Percentiles rank a stretch among this genome's conserved stretches.
phyloP scores from a whole-genome alignment of 2,329 filamentous ascomycete genomes.

The Atkinsonella hypoxylon region DNA sequence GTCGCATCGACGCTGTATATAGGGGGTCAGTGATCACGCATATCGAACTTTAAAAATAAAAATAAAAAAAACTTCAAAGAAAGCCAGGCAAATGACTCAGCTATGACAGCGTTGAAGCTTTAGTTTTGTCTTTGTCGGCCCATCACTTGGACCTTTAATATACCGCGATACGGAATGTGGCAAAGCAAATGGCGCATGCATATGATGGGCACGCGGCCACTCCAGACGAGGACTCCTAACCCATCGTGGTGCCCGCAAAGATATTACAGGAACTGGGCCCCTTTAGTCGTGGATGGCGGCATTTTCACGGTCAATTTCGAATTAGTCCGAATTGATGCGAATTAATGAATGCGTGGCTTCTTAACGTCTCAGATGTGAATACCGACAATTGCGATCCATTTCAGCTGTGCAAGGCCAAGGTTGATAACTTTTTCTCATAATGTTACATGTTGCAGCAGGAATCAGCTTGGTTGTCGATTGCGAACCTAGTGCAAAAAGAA shows the following conservation, averaged over 20 bases:
- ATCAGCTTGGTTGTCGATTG: constrained; percentile 19
- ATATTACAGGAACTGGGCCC: constrained; percentile 20
- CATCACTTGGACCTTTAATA: neutral
- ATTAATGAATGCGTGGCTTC: constrained; percentile 5
- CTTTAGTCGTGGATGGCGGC: constrained; percentile 16
- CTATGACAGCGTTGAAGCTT: neutral
- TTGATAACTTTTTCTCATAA: constrained; percentile 13
- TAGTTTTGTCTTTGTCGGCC: neutral
- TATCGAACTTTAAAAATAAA: neutral
- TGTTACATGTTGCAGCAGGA: constrained; percentile 20
- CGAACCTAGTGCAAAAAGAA: constrained; percentile 20
- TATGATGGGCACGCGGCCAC: neutral
- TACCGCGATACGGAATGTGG: neutral
- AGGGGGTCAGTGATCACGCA: neutral
- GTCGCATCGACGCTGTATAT: too few relatives aligned
- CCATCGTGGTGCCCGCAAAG: constrained; percentile 11
- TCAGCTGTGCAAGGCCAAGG: constrained; percentile 15
- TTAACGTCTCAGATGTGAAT: constrained; percentile 10
- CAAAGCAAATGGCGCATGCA: neutral
- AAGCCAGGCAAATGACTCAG: constrained; percentile 5
- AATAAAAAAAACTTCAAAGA: neutral
- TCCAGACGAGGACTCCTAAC: neutral
- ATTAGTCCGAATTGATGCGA: constrained; percentile 11
- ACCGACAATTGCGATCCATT: constrained; percentile 16
- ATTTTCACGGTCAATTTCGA: constrained; percentile 22